phyloP scores from a whole-genome alignment of 2,329 filamentous ascomycete species.

The Sporothrix schenckii region DNA sequence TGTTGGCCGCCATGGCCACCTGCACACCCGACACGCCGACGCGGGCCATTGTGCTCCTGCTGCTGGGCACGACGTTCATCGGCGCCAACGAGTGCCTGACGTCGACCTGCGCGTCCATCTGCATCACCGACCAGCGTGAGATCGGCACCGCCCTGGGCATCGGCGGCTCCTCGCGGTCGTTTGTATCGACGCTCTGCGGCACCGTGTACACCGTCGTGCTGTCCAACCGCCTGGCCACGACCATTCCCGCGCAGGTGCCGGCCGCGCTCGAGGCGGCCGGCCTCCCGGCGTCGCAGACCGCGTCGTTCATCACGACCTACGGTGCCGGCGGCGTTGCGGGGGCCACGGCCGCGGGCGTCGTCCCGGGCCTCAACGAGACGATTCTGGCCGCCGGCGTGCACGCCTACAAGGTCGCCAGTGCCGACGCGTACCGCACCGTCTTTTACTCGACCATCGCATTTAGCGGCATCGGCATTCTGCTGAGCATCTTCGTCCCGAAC shows the following conservation, averaged over 20 bases:
- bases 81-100: slow-evolving; percentile 45
- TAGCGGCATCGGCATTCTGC: slow-evolving; percentile 41
- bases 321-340: slow-evolving; percentile 34
- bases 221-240: slow-evolving; percentile 41
- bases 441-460: slow-evolving; percentile 46
- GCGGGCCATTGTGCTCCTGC: slow-evolving; percentile 40
- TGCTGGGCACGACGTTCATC: slow-evolving; percentile 44
- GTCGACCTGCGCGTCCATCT: slow-evolving; percentile 44
- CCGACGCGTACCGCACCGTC: slow-evolving; percentile 43
- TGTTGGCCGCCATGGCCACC: slow-evolving; percentile 41
- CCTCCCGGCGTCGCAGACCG: slow-evolving; percentile 43
- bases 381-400: slow-evolving; percentile 41
- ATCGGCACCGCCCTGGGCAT: slow-evolving; percentile 45
- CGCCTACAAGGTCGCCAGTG: slow-evolving; percentile 44
- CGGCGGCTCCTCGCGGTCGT: slow-evolving; percentile 45
- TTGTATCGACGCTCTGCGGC: slow-evolving; percentile 43
- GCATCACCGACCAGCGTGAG: slow-evolving; percentile 43
- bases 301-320: slow-evolving; percentile 44
- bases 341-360: slow-evolving; percentile 37
- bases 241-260: slow-evolving; percentile 41
- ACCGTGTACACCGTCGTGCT: slow-evolving; percentile 45
- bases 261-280: slow-evolving; percentile 44
- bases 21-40: slow-evolving; percentile 40
- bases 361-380: slow-evolving; percentile 41
- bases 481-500: slow-evolving; percentile 42